phyloP scores from a whole-genome alignment of 805 yeast genomes.

The Candida fluviatilis region DNA sequence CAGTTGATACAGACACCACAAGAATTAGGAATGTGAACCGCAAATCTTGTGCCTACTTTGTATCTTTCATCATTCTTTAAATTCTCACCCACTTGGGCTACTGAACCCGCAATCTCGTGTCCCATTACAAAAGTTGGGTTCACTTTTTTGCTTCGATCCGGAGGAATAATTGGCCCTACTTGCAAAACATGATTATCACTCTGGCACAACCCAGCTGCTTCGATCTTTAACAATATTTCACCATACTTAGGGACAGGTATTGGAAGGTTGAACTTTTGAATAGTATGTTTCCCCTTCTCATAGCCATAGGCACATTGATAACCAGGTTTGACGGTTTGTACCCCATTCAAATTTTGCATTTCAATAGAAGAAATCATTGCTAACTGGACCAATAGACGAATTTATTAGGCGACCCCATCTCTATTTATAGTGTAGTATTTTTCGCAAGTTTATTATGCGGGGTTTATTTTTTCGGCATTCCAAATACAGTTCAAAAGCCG shows the following conservation, averaged over 20 bases:
- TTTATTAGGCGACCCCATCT: too few species aligned
- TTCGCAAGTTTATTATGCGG: too few species aligned
- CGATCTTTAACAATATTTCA: constrained; percentile 34
- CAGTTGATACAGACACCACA: constrained; percentile 36
- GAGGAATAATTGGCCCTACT: constrained; percentile 13
- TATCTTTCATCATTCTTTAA: constrained; percentile 20
- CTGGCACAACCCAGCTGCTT: constrained; percentile 42
- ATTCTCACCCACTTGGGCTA: constrained; percentile 27
- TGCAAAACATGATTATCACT: constrained; percentile 38
- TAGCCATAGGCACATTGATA: constrained; percentile 32
- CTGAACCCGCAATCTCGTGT: constrained; percentile 40
- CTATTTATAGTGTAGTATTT: too few species aligned
- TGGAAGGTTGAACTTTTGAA: constrained; percentile 26
- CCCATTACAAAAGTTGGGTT: constrained; percentile 35
- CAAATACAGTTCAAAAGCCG: too few species aligned
- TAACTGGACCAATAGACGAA: too few species aligned
- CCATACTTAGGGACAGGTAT: constrained; percentile 24
- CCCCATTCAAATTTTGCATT: too few species aligned
- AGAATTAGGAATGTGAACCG: constrained; percentile 23
- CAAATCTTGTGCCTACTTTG: constrained; percentile 25
- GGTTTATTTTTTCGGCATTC: too few species aligned
- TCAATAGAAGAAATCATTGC: too few species aligned
- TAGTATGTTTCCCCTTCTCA: constrained; percentile 19
- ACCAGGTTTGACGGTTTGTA: too few species aligned
- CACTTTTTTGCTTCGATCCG: constrained; percentile 12